Base-by-base conservation (phyloP, 2,329 filamentous ascomycete species). In the Immersiporthe knoxdaviesiana region DNA sequence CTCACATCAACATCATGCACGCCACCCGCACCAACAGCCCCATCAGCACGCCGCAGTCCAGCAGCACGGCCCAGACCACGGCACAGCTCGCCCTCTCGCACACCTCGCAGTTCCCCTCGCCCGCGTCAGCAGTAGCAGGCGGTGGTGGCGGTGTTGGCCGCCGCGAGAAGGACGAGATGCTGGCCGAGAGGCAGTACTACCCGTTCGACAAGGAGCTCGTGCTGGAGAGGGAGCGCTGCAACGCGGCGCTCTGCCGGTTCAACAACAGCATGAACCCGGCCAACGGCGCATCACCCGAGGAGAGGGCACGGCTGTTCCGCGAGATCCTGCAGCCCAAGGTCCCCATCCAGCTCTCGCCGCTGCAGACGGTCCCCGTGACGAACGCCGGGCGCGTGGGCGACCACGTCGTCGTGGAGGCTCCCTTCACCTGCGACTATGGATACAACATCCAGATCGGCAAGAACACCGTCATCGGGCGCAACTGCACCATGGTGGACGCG, bases 361-460 rank as follows among this genome's bases (percentile, higher is more conserved):
- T 83, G 7, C 80, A 85, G 73, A 81, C 82, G 52, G 84, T 85
- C 60, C 80, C 85, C 12, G 78, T 86, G 66, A 84, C 84, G 54
- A 84, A 86, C 74, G 77, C 82, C 67, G 92, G 87, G 68, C 87
- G 84, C 32, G 87, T 96, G 6, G 93, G 93, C n/a, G 87, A 90
- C 21, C 88, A 91, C 67, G 91, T 92, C 6, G 84, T 90, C 56
- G 91, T 99, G 35, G 93, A 97, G 75, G 89, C 92, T 2, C 95
- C 95, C 0, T 98, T 99, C 78, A 90, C 86, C 61, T 97, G 95
- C 78, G 94, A 97, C 76, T 78, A 97, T 76, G 96, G 96, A 0
- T 98, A 97, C 81, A 98, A 99, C 78, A 91, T 98, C 74, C 87
- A 87, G 62, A 92, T 99, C 73, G 94, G 92, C 16, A 91, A 94